Evolutionary conservation across 495 filamentous ascomycete species (phyloP), one percentile per base, ranked within the genome.

Genomic region (Usnea hakonensis): DNA sequence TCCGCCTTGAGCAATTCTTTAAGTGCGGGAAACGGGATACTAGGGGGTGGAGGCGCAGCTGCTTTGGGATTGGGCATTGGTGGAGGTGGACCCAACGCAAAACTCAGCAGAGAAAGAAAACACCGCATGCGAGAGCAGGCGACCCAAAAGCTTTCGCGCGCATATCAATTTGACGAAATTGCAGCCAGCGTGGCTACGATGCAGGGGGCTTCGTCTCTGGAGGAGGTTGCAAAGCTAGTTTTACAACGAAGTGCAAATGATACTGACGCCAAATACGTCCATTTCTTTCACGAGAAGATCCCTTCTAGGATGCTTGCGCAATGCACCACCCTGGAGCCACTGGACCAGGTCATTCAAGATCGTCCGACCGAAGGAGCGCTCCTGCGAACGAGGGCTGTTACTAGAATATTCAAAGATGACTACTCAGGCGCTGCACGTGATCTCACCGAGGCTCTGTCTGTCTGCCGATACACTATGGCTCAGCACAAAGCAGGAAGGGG

Each of bases 201-300:
- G 89, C 88, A 91, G 71, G 84, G 83, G 43, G 83, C 89, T 7
- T 89, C 86, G n/a, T 83, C 85, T 7, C 72, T 92, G 9, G 89
- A 91, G 69, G 87, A 90, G 55, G 89, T 91, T 5, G 89, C 86
- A n/a, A 77, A 81, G 23, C 78, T 85, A 56, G 89, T 91, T 21
- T 73, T 91, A 54, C 83, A 87, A 68, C 76, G 89, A 55, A 83
- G 78, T 56, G 74, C 82, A 0, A 68, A 78, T 28, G 82, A 90
- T 64, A 70, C 78, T 13, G 87, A 91, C 65, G 89, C 87, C 35
- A 87, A 87, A 65, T 92, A 92, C 64, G 89, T 91, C 5, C 87
- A 92, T 66, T 91, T 92, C 73, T 91, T 92, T 70, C 89, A 91
- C 73, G 89, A 92, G 68, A 91, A 91, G 77, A 91, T 92, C 43